Base-by-base conservation (phyloP, 1,284 basidiomycete genomes). In the Rhizopogon hawkerae region DNA sequence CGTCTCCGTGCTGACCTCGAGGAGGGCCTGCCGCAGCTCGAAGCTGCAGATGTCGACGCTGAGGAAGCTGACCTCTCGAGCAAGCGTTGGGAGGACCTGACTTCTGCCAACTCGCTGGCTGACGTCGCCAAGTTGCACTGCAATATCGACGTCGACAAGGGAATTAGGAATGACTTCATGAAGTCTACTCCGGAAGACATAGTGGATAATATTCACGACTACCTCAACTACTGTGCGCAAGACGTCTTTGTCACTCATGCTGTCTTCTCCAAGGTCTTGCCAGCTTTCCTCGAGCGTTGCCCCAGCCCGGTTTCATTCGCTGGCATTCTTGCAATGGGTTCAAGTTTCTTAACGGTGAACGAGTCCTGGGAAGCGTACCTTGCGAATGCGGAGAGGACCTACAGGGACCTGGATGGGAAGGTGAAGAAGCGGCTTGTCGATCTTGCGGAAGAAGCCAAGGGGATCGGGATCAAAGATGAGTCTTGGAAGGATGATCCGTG, bases 231-330 rank as follows among this genome's bases (percentile, higher is more conserved):
- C 66, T 98, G 94, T 59, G 85, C 88, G 0, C 74, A 70, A 6
- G 96, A 98, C 64, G 93, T 97, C 13, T 68, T 71, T 21, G 81
- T 87, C 42, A 98, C 96, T 0, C 88, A 94, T 58, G 74, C 80
- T 10, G 91, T 98, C 7, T 96, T 84, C 65, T 60, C 73, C 18
- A 78, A 81, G 52, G 86, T 89, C 6, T 78, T 97, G n/a, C 92
- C 94, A 0, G 76, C 82, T 0, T 99, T 96, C 64, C 74, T 92
- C 35, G 62, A 74, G 16, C 81, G 82, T 1, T 99, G 95, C 64
- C 93, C 94, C 0, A 92, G 89, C 66, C 95, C 95, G 0, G 93
- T 91, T 1, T 90, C 91, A 1, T 94, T 96, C 60, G 88, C 93
- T 0, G 95, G 96, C 7, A 79, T 96, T 14, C 70, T 96, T 43